These are phyloP conservation scores for Collybia sp. DNA, from an alignment of 768 basidiomycete genomes.

Conservation along the genomic window DNA sequence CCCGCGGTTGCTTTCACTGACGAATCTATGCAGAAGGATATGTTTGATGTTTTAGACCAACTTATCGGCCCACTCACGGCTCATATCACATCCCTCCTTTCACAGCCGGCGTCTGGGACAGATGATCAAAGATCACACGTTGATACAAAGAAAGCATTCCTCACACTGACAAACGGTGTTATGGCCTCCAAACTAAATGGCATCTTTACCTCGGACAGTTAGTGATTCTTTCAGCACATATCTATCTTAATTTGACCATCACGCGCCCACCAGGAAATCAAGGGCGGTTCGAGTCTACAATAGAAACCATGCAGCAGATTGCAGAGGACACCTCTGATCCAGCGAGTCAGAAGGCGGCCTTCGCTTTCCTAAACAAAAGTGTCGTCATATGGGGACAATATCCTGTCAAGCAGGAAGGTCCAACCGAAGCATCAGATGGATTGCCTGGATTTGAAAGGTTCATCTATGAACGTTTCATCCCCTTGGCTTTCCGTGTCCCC, in stretches of 20 bases:
- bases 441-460: constrained; percentile 92
- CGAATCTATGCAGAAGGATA: constrained; percentile 54
- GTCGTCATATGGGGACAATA: constrained; percentile 63
- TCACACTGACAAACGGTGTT: constrained; percentile 75
- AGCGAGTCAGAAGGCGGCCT: constrained; percentile 70
- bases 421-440: constrained; percentile 24
- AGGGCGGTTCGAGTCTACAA: constrained; percentile 67
- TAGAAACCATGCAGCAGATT: constrained; percentile 68
- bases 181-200: constrained; percentile 77
- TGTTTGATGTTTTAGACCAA: constrained; percentile 87
- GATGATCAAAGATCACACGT: constrained; percentile 78
- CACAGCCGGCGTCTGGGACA: constrained; percentile 80
- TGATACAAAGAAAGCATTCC: constrained; percentile 87
- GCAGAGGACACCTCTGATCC: constrained; percentile 78
- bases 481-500: constrained; percentile 77
- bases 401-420: constrained; percentile 34
- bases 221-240: constrained; percentile 16
- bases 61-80: constrained; percentile 81
- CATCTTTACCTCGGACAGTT: constrained; percentile 87
- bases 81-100: constrained; percentile 75
- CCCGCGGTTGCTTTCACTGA: not conserved
- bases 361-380: constrained; percentile 71
- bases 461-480: constrained; percentile 83
- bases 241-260: not conserved
- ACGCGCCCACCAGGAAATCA: constrained; percentile 28